Base-by-base conservation (phyloP, 345 rosid species). In the Moricandia arvensis region DNA sequence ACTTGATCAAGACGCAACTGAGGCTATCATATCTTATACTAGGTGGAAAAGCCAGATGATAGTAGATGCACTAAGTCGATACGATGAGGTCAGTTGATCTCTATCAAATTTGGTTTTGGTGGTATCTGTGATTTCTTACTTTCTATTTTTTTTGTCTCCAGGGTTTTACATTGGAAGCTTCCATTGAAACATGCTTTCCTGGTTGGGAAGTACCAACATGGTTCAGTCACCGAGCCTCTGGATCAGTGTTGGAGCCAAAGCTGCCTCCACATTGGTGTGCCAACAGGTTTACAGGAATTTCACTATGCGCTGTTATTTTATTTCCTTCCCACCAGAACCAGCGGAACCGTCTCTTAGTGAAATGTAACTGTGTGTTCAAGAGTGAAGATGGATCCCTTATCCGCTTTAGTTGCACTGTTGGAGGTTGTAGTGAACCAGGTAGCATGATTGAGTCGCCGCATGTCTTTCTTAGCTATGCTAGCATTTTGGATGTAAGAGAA, bases 201-300 rank as follows among this genome's bases (percentile, higher is more conserved):
- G 66, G 66, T 5, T 35, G 29, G 15, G 49, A 62, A 62, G 49
- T 41, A 13, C 69, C 69, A 0, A 37, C 37, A n/a, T 12, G 55
- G 55, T 65, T 65, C 57, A 17, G 34, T 53, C 15, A 68, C 33
- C 62, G 24, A 68, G 43, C 61, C 0, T 31, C 17, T 17, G 72
- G 61, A 10, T 33, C 61, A 1, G 18, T 53, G 47, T 68, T 68
- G 7, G 3, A 68, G 17, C 49, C 43, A 30, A 68, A 68, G 47
- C 62, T 68, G 17, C 43, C 61, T 31, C 47, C 72, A 68, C 62
- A 68, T 7, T 68, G 72, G 72, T 2, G 62, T 2, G 31, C 53
- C 17, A 51, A 33, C 18, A 68, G 13, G 4, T 51, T 68, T 1
- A 68, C 13, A 33, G 72, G 61, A 3, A 18, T 68, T 18, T 62